These are phyloP conservation scores for Tetrahymena malaccensis DNA, from an alignment of 73 alveolate genomes.

Conservation along the genomic window DNA sequence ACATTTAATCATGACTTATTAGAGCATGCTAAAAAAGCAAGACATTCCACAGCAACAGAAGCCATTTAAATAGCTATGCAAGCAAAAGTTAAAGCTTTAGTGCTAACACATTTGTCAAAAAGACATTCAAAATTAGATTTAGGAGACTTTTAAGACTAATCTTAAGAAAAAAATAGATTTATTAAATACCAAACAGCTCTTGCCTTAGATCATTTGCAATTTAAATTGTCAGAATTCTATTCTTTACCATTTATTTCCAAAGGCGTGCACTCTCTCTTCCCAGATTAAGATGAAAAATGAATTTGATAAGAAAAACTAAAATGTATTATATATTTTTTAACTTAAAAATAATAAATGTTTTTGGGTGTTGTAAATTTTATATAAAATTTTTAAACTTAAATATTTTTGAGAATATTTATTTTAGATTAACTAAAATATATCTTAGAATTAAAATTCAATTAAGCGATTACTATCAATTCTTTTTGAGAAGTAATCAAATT, in stretches of 20 bases:
- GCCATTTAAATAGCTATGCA: conserved; percentile 83
- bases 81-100: conserved; percentile 66
- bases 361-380: too few species aligned
- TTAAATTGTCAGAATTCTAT: not conserved
- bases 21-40: conserved; percentile 77
- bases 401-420: too few species aligned
- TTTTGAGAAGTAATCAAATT: too few species aligned
- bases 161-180: not conserved
- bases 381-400: too few species aligned
- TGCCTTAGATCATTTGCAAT: not conserved
- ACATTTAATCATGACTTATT: conserved; percentile 83
- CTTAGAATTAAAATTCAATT: too few species aligned
- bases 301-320: too few species aligned
- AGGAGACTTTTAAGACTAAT: not conserved
- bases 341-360: too few species aligned
- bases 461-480: too few species aligned
- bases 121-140: conserved; percentile 59
- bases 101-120: conserved; percentile 92
- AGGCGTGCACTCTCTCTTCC: not conserved
- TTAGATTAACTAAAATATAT: too few species aligned
- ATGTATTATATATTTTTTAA: too few species aligned
- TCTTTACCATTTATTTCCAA: not conserved
- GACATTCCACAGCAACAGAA: conserved; percentile 90
- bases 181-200: not conserved
- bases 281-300: not conserved